A percentile compares a stretch with the other conserved stretches of the same genome.
phyloP scores from a whole-genome alignment of 2,329 filamentous ascomycete species.

The Epichloe amarillans region DNA sequence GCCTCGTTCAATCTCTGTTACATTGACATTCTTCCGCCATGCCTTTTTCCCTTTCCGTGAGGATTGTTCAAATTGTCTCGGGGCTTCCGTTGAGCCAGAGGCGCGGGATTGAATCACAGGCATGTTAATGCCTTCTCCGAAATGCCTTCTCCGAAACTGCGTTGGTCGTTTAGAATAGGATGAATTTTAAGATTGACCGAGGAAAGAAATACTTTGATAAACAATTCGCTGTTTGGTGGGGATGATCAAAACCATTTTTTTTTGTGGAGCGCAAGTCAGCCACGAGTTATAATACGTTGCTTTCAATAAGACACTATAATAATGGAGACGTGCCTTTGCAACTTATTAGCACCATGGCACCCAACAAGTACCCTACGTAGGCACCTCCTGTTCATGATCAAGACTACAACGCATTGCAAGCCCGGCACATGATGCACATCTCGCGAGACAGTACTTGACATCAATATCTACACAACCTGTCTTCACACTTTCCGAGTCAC shows the following conservation, averaged over 20 bases:
- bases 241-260: neutral
- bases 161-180: neutral
- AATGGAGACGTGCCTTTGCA: no score
- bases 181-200: neutral
- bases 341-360: no score
- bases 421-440: no score
- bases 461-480: no score
- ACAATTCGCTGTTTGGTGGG: neutral
- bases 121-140: constrained; percentile 24
- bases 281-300: neutral
- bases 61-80: constrained; percentile 72
- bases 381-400: no score
- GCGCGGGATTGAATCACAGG: constrained; percentile 34
- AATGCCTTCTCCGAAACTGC: neutral
- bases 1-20: constrained; percentile 72
- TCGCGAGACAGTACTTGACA: no score
- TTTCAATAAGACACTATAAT: neutral
- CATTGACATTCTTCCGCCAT: constrained; percentile 96
- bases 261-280: neutral
- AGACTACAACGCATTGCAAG: no score
- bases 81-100: constrained; percentile 43
- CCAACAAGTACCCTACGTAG: no score
- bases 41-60: constrained; percentile 97
- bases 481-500: no score
- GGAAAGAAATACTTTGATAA: neutral